Evolutionary conservation across 306 rosid species (phyloP).

Genomic region (Astragalus membranaceus): DNA sequence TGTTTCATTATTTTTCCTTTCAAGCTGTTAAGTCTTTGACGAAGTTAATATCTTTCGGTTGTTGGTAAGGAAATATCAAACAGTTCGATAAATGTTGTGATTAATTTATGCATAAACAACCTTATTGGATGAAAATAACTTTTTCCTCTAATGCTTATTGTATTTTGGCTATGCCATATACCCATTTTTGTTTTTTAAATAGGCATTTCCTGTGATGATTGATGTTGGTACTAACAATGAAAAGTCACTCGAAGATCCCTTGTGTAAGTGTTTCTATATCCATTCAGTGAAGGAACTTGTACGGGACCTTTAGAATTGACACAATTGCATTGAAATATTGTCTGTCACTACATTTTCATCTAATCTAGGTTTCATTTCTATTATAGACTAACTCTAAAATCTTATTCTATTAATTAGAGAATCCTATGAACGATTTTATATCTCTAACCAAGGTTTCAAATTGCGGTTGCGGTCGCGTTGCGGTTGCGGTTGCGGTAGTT

Average conservation of each 20-base stretch:
- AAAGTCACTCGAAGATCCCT: slow-evolving; percentile 64
- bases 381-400: too few relatives aligned
- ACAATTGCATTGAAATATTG: neutral
- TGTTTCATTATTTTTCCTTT: slow-evolving; percentile 7
- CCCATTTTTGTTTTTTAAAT: too few relatives aligned
- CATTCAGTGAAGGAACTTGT: slow-evolving; percentile 10
- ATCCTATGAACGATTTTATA: too few relatives aligned
- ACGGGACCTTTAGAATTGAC: neutral
- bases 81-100: slow-evolving; percentile 7
- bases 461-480: too few relatives aligned
- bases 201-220: too few relatives aligned
- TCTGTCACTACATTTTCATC: neutral
- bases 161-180: too few relatives aligned
- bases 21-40: neutral
- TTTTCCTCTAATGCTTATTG: too few relatives aligned
- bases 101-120: neutral
- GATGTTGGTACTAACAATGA: slow-evolving; percentile 95
- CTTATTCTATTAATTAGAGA: too few relatives aligned
- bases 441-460: too few relatives aligned
- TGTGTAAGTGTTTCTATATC: slow-evolving; percentile 56
- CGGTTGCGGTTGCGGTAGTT: too few relatives aligned
- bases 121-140: too few relatives aligned
- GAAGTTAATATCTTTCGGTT: neutral
- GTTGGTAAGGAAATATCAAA: slow-evolving; percentile 4
- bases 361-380: too few relatives aligned